phyloP scores from a whole-genome alignment of 2,329 filamentous ascomycete genomes.

The Aureobasidium melanogenum region DNA sequence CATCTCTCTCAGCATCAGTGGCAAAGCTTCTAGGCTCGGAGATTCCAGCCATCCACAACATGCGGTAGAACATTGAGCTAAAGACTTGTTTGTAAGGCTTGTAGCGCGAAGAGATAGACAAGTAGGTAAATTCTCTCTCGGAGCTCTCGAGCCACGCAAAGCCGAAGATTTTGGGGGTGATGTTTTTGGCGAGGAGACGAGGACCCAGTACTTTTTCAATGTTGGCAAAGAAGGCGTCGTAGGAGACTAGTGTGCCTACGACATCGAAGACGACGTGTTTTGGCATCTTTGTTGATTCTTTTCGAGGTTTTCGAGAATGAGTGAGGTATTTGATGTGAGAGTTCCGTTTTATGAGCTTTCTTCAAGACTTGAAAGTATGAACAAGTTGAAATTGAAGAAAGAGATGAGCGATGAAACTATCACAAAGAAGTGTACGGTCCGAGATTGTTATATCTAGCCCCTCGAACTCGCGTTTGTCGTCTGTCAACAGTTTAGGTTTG shows the following conservation, averaged over 20 bases:
- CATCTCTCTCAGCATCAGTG: slow-evolving; percentile 34
- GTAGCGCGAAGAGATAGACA: slow-evolving; percentile 38
- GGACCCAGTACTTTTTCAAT: slow-evolving; percentile 36
- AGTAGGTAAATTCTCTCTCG: slow-evolving; percentile 43
- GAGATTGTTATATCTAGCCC: too few species aligned
- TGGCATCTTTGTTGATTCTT: background rate
- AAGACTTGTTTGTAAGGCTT: slow-evolving; percentile 36
- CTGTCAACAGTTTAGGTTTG: too few species aligned
- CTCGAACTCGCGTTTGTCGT: background rate
- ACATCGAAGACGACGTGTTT: slow-evolving; percentile 33
- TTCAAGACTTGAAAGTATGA: background rate
- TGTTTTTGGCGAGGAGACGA: slow-evolving; percentile 29
- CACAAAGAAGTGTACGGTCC: too few species aligned
- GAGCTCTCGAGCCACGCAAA: slow-evolving; percentile 40
- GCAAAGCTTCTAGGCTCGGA: slow-evolving; percentile 34
- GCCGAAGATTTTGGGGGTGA: slow-evolving; percentile 37
- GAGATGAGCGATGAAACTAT: too few species aligned
- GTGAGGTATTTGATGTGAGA: background rate
- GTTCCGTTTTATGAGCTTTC: background rate
- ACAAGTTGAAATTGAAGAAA: too few species aligned
- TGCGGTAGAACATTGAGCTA: slow-evolving; percentile 40
- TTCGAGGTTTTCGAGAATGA: too few species aligned
- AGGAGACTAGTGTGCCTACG: slow-evolving; percentile 44
- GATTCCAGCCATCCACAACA: slow-evolving; percentile 37
- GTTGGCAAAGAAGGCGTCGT: slow-evolving; percentile 34